phyloP scores from a whole-genome alignment of 2,329 filamentous ascomycete genomes.

The Cercospora nicotianae region DNA sequence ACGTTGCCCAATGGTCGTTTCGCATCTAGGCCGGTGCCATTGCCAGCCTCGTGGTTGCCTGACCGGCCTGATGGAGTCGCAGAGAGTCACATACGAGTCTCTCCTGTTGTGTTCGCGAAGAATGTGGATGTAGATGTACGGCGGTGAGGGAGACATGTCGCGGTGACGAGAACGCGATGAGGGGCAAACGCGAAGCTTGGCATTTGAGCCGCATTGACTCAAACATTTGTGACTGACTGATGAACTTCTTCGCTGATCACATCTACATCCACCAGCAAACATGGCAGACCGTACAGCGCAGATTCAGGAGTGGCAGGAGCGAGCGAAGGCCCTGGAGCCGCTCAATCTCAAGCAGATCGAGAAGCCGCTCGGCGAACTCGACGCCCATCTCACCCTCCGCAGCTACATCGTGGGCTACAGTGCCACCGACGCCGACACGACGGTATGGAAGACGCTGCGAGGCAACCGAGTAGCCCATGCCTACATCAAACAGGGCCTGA shows the following conservation, averaged over 20 bases:
- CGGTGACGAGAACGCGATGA: not conserved
- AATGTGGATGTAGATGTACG: not conserved
- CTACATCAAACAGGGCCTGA: slow-evolving; percentile 74
- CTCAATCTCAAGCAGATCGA: slow-evolving; percentile 83
- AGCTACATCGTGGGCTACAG: slow-evolving; percentile 82
- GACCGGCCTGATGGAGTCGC: not conserved
- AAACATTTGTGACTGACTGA: not conserved
- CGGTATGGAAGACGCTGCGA: slow-evolving; percentile 79
- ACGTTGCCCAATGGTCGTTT: not conserved
- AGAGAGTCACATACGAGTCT: not conserved
- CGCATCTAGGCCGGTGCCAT: not conserved
- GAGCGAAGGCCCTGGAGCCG: slow-evolving; percentile 53
- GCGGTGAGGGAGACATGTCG: not conserved
- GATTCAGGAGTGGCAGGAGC: slow-evolving; percentile 57
- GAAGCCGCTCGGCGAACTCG: slow-evolving; percentile 68
- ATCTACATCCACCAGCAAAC: not conserved
- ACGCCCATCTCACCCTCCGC: slow-evolving; percentile 83
- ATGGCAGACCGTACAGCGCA: slow-evolving; percentile 24
- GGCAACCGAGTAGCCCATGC: slow-evolving; percentile 81
- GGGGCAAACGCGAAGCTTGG: slow-evolving; percentile 1
- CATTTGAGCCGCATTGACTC: not conserved
- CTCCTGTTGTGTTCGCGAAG: not conserved
- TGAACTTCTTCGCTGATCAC: not conserved
- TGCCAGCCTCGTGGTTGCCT: not conserved
- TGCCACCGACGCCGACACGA: slow-evolving; percentile 73